Evolutionary conservation across 768 basidiomycete genomes (phyloP), one percentile per base, ranked within the genome.

Genomic region (Atractiella rhizophila): DNA sequence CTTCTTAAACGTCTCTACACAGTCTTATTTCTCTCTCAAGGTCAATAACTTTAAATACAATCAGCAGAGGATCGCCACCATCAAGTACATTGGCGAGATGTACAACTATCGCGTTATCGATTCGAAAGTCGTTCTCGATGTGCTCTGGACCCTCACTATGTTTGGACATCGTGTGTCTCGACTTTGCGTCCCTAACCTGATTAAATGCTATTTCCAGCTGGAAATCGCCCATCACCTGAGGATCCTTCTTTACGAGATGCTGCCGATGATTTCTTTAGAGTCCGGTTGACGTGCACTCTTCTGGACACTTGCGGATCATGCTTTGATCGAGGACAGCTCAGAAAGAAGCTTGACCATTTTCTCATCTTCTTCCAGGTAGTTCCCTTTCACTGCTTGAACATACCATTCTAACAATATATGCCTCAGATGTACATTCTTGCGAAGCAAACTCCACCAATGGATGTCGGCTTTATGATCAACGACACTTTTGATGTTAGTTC

Each of bases 271-370:
- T 96, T 78, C 60, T 98, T 98, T 69, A 73, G 91, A 26, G 59
- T 94, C 42, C 68, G 91, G 11, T 66, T 98, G 39, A 71, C 88
- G 32, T 96, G 91, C 56, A 77, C 77, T 6, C 64, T 98, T 28
- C 65, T 98, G 16, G 88, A 96, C 59, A 82, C 86, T 0, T 86
- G 83, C 56, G 91, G 88, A 16, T 81, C 86, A 69, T 96, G 88
- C 61, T 96, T 98, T 59, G 88, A 94, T 58, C 72, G 75, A 29
- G 91, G 88, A 1, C 73, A 76, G 4, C 78, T 82, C 56, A 80
- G 74, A 59, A 76, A 76, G 64, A 94, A 86, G 56, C 62, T 98
- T 19, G 91, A 96, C 60, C 76, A 73, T 51, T 88, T 91, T 56
- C 60, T 98, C 48, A 65, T 69, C 12, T 85, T 91, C 62, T 94